These are phyloP conservation scores for Purshia tridentata DNA, from an alignment of 306 rosid genomes.

Conservation along the genomic window DNA sequence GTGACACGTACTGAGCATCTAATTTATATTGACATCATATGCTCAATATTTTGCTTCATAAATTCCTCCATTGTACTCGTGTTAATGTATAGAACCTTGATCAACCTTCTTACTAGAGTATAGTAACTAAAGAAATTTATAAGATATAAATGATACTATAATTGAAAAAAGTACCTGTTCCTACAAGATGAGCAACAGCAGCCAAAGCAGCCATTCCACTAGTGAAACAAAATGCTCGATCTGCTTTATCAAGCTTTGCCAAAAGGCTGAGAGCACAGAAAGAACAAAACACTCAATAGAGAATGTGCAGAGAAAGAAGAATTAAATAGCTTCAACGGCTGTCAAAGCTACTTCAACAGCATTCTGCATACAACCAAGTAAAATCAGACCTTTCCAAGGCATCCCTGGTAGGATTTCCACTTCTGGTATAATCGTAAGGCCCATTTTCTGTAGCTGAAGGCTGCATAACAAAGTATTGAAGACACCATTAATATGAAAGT, in stretches of 20 bases:
- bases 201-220: conserved; percentile 98
- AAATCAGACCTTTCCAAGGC: conserved; percentile 68
- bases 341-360: conserved; percentile 13
- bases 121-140: background rate
- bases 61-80: background rate
- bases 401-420: conserved; percentile 95
- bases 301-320: conserved; percentile 13
- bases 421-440: conserved; percentile 86
- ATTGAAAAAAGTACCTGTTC: conserved; percentile 51
- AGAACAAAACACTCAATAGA: conserved; percentile 10
- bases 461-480: conserved; percentile 44
- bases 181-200: conserved; percentile 77
- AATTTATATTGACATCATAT: background rate
- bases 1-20: background rate
- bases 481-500: background rate
- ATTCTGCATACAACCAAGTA: conserved; percentile 15
- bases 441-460: conserved; percentile 86
- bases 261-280: conserved; percentile 54
- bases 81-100: background rate
- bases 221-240: conserved; percentile 89
- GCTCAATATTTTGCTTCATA: background rate
- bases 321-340: conserved; percentile 1
- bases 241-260: conserved; percentile 89
- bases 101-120: background rate
- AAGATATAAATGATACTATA: background rate